These are phyloP conservation scores for Tulasnella sp. DNA, from an alignment of 768 basidiomycete genomes.

Conservation along the genomic window DNA sequence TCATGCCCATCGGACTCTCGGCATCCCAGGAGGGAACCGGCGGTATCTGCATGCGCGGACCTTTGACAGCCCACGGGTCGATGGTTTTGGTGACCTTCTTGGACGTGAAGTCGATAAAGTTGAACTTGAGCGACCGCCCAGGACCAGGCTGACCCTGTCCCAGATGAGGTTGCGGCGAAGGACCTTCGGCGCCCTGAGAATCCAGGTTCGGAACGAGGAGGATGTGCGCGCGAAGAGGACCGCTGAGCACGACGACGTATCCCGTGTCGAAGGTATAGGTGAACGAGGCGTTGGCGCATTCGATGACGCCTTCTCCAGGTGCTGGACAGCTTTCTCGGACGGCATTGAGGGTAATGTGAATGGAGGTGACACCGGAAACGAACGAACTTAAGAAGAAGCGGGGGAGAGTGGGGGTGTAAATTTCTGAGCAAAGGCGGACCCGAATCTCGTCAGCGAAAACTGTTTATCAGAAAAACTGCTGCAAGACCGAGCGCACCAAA, in stretches of 20 bases:
- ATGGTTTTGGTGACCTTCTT: slow-evolving; percentile 70
- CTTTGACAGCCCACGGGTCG: slow-evolving; percentile 57
- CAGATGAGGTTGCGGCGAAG: slow-evolving; percentile 31
- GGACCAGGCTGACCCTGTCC: slow-evolving; percentile 25
- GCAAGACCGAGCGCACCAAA: slow-evolving; percentile 50
- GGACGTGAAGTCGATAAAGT: slow-evolving; percentile 70
- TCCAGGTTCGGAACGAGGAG: slow-evolving; percentile 34
- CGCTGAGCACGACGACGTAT: slow-evolving; percentile 70
- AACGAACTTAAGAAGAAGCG: slow-evolving; percentile 54
- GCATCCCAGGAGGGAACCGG: slow-evolving; percentile 32
- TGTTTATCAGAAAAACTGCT: too few species aligned
- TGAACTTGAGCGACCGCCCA: slow-evolving; percentile 54
- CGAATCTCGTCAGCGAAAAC: too few species aligned
- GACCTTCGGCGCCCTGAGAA: slow-evolving; percentile 15
- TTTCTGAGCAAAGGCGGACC: slow-evolving; percentile 48
- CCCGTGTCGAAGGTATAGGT: slow-evolving; percentile 77
- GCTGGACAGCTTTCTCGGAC: slow-evolving; percentile 54
- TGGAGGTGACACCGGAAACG: slow-evolving; percentile 78
- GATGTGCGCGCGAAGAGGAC: slow-evolving; percentile 67
- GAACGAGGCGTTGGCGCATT: slow-evolving; percentile 72
- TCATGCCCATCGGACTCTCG: slow-evolving; percentile 49
- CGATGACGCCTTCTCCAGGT: slow-evolving; percentile 53
- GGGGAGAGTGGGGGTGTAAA: slow-evolving; percentile 71
- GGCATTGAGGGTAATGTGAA: slow-evolving; percentile 74
- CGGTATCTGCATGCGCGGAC: slow-evolving; percentile 34